These are phyloP conservation scores for Carex kokanica DNA, from an alignment of 176 grass and related monocot species.

Conservation along the genomic window DNA sequence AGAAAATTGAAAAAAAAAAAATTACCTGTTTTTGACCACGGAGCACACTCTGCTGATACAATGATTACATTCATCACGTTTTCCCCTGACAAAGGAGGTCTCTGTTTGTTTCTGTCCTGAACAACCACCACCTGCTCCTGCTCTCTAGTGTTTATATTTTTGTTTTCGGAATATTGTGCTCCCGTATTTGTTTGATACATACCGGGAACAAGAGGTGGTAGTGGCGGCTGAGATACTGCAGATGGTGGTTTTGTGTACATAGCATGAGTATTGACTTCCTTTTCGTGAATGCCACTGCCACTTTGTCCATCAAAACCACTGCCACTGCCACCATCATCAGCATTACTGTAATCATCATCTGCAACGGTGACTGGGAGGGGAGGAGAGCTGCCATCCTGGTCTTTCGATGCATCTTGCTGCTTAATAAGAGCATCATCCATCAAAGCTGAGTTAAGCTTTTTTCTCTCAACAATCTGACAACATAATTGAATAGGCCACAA, in stretches of 20 bases:
- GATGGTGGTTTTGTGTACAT: constrained; percentile 36
- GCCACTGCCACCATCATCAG: background rate
- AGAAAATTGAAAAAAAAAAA: background rate
- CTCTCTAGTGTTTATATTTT: constrained; percentile 13
- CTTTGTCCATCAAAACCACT: constrained; percentile 21
- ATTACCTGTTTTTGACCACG: constrained; percentile 98
- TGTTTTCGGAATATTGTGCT: constrained; percentile 30
- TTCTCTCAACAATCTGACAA: constrained; percentile 79
- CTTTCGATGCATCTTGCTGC: constrained; percentile 33
- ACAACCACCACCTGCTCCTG: constrained; percentile 33
- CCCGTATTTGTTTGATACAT: constrained; percentile 32
- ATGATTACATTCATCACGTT: constrained; percentile 82
- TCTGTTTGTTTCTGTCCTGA: constrained; percentile 38
- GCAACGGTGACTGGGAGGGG: constrained; percentile 30
- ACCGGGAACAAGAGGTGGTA: constrained; percentile 22
- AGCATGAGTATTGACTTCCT: constrained; percentile 37
- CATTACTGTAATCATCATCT: constrained; percentile 25
- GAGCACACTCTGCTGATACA: constrained; percentile 80
- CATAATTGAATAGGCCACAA: constrained; percentile 20
- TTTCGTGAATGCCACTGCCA: constrained; percentile 29
- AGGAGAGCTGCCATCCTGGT: constrained; percentile 40
- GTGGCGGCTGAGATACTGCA: constrained; percentile 26
- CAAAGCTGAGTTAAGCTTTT: constrained; percentile 54
- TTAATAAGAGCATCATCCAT: constrained; percentile 50
- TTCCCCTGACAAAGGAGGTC: constrained; percentile 34